Conservation (phyloP, 2,329 filamentous ascomycete genomes). For the Venturia pyrina region DNA sequence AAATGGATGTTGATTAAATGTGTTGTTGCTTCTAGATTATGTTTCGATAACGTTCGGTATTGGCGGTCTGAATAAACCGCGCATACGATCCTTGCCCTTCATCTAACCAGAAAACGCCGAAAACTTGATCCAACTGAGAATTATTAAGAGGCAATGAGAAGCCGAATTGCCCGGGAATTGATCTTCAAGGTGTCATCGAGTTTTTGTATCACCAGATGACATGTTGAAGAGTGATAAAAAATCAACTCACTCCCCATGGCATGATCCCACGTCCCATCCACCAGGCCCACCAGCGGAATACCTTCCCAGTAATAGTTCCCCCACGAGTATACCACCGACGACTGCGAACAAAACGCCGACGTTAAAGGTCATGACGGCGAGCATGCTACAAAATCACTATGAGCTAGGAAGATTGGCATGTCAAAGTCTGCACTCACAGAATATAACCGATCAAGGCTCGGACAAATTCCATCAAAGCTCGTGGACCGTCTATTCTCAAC, state of each 20-base stretch:
- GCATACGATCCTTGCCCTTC: too few species aligned
- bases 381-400: slow-evolving; percentile 52
- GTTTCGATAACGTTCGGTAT: too few species aligned
- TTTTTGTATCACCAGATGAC: too few species aligned
- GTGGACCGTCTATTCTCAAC: slow-evolving; percentile 65
- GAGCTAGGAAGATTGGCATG: not conserved
- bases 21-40: not conserved
- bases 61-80: too few species aligned
- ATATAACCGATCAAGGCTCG: slow-evolving; percentile 73
- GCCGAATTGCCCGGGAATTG: too few species aligned
- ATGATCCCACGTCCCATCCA: slow-evolving; percentile 25
- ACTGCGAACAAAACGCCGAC: slow-evolving; percentile 75
- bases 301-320: slow-evolving; percentile 69
- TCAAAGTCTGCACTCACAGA: slow-evolving; percentile 51
- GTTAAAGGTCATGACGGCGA: slow-evolving; percentile 85
- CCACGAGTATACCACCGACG: slow-evolving; percentile 69
- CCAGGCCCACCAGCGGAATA: slow-evolving; percentile 38
- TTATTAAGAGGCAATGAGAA: too few species aligned
- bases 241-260: slow-evolving; percentile 17
- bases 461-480: slow-evolving; percentile 60
- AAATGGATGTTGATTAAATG: not conserved
- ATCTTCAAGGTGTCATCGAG: too few species aligned
- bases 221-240: too few species aligned
- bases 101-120: too few species aligned
- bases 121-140: too few species aligned